These are phyloP conservation scores for Scenedesmus sp. DNA, from an alignment of 163 green algal genomes.

Conservation along the genomic window DNA sequence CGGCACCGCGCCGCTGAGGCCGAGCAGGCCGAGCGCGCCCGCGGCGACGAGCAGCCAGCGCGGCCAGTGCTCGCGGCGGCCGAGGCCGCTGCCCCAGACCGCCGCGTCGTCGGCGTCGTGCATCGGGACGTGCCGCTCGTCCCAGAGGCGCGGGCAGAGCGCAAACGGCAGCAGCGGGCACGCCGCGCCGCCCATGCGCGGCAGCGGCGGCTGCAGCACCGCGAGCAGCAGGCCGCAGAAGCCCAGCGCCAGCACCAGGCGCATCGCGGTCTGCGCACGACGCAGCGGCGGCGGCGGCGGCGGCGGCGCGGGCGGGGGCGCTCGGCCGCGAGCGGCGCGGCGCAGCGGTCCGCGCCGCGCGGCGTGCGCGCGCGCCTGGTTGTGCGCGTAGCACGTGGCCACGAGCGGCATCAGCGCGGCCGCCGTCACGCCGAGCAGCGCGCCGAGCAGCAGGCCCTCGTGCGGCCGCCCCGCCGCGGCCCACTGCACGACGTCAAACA, in stretches of 20 bases:
- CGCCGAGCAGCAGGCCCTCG: constrained; percentile 83
- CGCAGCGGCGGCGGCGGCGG: too few species aligned
- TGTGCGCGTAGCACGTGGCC: constrained; percentile 50
- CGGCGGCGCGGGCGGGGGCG: too few species aligned
- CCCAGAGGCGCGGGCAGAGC: constrained; percentile 91
- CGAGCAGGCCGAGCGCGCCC: constrained; percentile 41
- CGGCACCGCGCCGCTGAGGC: constrained; percentile 33
- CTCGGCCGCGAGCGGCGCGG: too few species aligned
- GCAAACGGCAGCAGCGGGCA: constrained; percentile 85
- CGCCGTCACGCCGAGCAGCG: constrained; percentile 71
- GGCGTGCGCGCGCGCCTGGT: constrained; percentile 38
- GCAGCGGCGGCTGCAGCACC: constrained; percentile 88
- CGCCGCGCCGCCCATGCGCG: constrained; percentile 72
- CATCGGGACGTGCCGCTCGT: constrained; percentile 84
- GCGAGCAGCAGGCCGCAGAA: constrained; percentile 60
- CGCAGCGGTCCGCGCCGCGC: too few species aligned
- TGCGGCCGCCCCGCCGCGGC: constrained; percentile 62
- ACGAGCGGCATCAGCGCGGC: constrained; percentile 66
- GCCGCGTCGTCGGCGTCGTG: constrained; percentile 85
- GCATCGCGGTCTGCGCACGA: constrained; percentile 14
- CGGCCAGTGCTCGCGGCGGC: constrained; percentile 77
- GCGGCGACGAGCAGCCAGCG: constrained; percentile 70
- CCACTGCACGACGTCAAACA: constrained; percentile 89
- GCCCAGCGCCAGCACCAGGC: constrained; percentile 7
- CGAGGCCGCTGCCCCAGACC: constrained; percentile 80